Percentiles rank a stretch among this genome's conserved stretches.
These are phyloP conservation scores for Gossypium davidsonii DNA, from an alignment of 441 rosid species.

Conservation along the genomic window DNA sequence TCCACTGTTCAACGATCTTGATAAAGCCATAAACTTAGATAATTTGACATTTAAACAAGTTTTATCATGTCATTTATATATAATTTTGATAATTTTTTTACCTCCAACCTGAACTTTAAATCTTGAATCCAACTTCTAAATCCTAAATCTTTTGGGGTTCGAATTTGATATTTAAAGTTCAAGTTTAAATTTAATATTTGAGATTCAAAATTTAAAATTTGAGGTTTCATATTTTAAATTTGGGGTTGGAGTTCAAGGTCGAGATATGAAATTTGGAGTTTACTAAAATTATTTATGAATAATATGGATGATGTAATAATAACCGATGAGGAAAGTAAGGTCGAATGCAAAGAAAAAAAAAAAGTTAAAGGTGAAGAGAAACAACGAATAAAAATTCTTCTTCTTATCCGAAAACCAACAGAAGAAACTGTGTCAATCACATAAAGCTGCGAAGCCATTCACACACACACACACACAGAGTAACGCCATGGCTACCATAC, in stretches of 20 bases:
- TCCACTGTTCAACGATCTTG: slow-evolving; percentile 19
- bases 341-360: slow-evolving; percentile 7
- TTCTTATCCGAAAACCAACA: slow-evolving; percentile 43
- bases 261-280: too few species aligned
- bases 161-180: rapidly evolving
- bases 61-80: too few species aligned
- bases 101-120: rapidly evolving
- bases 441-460: slow-evolving; percentile 9
- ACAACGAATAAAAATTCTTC: slow-evolving; percentile 24
- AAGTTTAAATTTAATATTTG: rapidly evolving
- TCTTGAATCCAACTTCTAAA: rapidly evolving
- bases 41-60: not conserved
- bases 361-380: too few species aligned
- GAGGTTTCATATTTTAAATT: too few species aligned
- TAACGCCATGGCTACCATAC: slow-evolving; percentile 49
- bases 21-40: slow-evolving; percentile 36
- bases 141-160: rapidly evolving
- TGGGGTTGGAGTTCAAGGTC: rapidly evolving
- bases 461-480: not conserved
- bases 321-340: not conserved
- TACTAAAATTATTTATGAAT: not conserved
- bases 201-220: too few species aligned
- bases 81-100: too few species aligned
- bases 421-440: slow-evolving; percentile 10
- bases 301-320: too few species aligned